Evolutionary conservation across 208 protist genomes (phyloP).

Genomic region (Acanthamoeba castellanii): DNA sequence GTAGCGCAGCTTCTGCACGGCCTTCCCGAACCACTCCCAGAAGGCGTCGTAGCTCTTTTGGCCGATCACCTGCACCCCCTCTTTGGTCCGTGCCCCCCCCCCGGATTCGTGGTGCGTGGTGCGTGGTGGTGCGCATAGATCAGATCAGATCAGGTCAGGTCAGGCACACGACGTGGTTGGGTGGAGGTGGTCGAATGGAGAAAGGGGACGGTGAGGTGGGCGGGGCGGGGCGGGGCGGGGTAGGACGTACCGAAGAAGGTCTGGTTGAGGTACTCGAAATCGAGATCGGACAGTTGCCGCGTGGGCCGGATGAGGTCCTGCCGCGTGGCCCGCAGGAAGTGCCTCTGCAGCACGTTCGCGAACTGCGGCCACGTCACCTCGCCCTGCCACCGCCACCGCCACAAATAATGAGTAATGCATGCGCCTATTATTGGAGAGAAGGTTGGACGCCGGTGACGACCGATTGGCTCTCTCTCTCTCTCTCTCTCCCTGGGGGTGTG

Average conservation of each 20-base stretch:
- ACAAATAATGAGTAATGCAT: too few species aligned
- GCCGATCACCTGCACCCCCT: slow-evolving; percentile 43
- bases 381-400: not conserved
- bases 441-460: too few species aligned
- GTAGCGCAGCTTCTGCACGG: slow-evolving; percentile 80
- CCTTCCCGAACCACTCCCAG: slow-evolving; percentile 83
- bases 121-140: not conserved
- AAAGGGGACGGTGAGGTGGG: too few species aligned
- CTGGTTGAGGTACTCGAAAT: slow-evolving; percentile 81
- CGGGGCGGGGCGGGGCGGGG: too few species aligned
- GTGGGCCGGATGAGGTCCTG: slow-evolving; percentile 79
- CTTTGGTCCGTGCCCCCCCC: not conserved
- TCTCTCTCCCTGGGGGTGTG: too few species aligned
- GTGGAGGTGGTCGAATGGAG: too few species aligned
- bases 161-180: too few species aligned
- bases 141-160: too few species aligned
- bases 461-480: too few species aligned
- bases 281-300: slow-evolving; percentile 72
- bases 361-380: slow-evolving; percentile 84
- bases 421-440: too few species aligned
- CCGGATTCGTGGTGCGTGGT: not conserved
- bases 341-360: slow-evolving; percentile 81
- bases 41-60: slow-evolving; percentile 82
- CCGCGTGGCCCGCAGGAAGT: slow-evolving; percentile 82
- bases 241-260: slow-evolving; percentile 76